Conservation (phyloP, 352 stramenopile genomes). For the Phytopythium helicoides region DNA sequence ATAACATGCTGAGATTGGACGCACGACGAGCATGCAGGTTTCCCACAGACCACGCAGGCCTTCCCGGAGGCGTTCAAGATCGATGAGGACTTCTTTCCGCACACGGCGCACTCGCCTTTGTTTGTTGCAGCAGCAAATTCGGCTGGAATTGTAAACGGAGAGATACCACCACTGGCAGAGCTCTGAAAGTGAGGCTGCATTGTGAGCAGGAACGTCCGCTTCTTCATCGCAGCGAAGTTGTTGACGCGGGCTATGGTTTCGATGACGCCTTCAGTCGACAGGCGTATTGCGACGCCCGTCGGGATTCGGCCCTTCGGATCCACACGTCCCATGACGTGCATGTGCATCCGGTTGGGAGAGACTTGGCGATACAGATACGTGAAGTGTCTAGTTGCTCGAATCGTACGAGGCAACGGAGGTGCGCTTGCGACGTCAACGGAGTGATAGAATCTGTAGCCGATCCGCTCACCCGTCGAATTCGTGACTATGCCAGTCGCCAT, state of each 20-base stretch:
- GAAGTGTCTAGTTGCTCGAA: slow-evolving; percentile 3
- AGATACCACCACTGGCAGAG: too few species aligned
- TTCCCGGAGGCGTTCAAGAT: neutral
- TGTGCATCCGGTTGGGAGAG: slow-evolving; percentile 1
- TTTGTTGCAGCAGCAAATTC: neutral
- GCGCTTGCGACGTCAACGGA: slow-evolving; percentile 1
- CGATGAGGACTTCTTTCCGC: neutral
- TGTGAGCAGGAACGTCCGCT: neutral
- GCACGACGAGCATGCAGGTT: too few species aligned
- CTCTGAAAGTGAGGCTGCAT: neutral
- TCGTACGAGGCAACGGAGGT: neutral
- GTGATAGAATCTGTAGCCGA: slow-evolving; percentile 8
- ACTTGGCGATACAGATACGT: slow-evolving; percentile 7
- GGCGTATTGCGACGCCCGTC: too few species aligned
- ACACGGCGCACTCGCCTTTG: neutral
- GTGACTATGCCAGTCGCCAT: slow-evolving; percentile 31
- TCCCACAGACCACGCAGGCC: neutral
- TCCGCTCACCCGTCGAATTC: slow-evolving; percentile 3
- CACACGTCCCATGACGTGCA: neutral
- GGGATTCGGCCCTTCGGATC: too few species aligned
- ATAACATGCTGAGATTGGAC: too few species aligned
- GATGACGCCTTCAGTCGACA: too few species aligned
- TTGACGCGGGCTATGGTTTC: too few species aligned
- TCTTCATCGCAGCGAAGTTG: slow-evolving; percentile 1
- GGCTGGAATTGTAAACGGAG: too few species aligned